These are phyloP conservation scores for Heritiera fomes DNA, from an alignment of 345 rosid species.

Conservation along the genomic window DNA sequence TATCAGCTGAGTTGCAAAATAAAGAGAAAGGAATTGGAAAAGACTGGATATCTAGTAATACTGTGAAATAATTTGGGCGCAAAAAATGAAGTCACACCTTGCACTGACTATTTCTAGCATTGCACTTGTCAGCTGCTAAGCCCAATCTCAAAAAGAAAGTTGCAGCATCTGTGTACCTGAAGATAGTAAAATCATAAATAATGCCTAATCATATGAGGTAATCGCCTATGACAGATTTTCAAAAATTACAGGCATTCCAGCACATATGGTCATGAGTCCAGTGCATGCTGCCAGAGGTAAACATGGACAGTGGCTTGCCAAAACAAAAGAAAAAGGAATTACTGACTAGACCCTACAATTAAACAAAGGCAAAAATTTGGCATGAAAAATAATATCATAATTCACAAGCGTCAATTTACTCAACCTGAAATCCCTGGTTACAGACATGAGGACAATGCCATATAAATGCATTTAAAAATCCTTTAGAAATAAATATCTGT, in stretches of 20 bases:
- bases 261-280: neutral
- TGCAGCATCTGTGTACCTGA: constrained; percentile 86
- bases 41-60: neutral
- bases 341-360: neutral
- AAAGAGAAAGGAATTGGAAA: neutral
- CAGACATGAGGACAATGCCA: neutral
- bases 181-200: neutral
- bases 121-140: constrained; percentile 87
- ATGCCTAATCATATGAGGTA: neutral
- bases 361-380: neutral
- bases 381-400: neutral
- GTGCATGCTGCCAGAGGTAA: neutral
- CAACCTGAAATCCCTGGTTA: neutral
- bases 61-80: neutral
- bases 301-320: constrained; percentile 1
- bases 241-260: neutral
- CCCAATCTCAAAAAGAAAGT: constrained; percentile 68
- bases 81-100: constrained; percentile 53
- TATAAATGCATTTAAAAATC: neutral
- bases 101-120: constrained; percentile 90
- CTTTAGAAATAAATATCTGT: neutral
- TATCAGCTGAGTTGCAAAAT: neutral
- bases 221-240: neutral
- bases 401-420: neutral
- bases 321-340: neutral